Evolutionary conservation across 1,284 basidiomycete species (phyloP), one percentile per base, ranked within the genome.

Genomic region (Macrocystidia cucumis): DNA sequence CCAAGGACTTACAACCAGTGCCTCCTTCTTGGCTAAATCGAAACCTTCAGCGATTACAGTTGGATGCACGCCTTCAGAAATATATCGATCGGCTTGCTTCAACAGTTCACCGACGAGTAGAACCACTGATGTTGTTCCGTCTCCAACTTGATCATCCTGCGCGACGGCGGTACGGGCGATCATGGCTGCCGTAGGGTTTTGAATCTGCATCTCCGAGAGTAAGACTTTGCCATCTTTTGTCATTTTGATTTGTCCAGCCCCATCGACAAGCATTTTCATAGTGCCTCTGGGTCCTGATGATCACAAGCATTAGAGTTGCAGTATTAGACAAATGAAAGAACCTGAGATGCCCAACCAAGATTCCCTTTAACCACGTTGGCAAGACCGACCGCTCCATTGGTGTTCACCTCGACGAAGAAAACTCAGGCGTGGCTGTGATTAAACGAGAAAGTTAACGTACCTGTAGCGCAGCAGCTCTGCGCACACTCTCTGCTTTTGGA

Each of bases 201-300:
- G 92, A 52, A 99, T 99, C 69, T 98, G 96, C 96, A 99, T 99
- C 68, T 99, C 96, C 27, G 93, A 97, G 38, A 99, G 74, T 37
- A 99, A 68, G 29, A 98, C 95, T 67, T 98, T 98, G 50, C 96
- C 96, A 56, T 98, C 96, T 70, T 98, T 99, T 49, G 96, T 98
- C 90, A 99, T 96, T 74, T 98, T 98, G 62, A 99, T 93, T 69
- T 96, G 91, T 9, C 96, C 96, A n/a, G 93, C 74, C 41, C 96
- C 96, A 62, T 98, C 96, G 31, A 99, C 96, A 30, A 99, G 81
- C 93, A 99, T 97, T 72, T 99, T 99, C 49, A 98, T 78, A 2
- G 95, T 98, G 43, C 93, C 92, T 60, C 91, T 69, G 12, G 92
- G 92, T 30, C 92, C 91, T 95, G 44, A 35, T 47, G 29, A 38